Base-by-base conservation (phyloP, 2,329 filamentous ascomycete species). In the Lachnellula arida region DNA sequence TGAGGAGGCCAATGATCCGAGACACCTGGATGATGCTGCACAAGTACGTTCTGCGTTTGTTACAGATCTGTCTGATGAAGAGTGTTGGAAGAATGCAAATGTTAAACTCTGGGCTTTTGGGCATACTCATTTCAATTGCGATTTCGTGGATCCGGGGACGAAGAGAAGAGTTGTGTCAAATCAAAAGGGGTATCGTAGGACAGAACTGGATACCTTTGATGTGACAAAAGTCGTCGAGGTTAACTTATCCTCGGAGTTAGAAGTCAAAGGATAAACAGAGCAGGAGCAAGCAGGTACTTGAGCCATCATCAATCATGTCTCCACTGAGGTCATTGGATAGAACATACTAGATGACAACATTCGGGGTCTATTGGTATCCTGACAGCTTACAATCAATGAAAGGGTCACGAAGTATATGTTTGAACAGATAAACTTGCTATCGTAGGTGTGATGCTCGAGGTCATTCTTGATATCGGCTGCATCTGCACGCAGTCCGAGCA, bases 101-200 rank as follows among this genome's bases (percentile, higher is more conserved):
- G 70, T 76, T 0, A 72, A 70, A 48, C 51, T 64, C 15, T 78
- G 75, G 76, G 64, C 77, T 0, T 77, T 74, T 62, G 76, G 77
- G 0, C 70, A 76, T 46, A 78, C 76, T 0, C 75, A 77, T 53
- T 70, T 70, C 40, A 73, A 72, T 11, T 74, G 70, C 7, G 71
- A 76, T 47, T 76, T 75, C 42, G 70, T 63, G 43, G 64, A 69
- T 37, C 61, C 62, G 0, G 42, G 43, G 47, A 53, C 47, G 9
- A 25, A 11, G 28, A 61, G 74, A 3, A 65, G 61, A 39, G 63
- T 77, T 34, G 60, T 77, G 47, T 73, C 71, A 52, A 78, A 79
- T 55, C 76, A 78, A 61, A 67, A 74, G 44, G 75, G 75, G 0
- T 72, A 75, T 60, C 37, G 37, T 6, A 39, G 19, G 12, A 15